phyloP scores from a whole-genome alignment of 2,329 filamentous ascomycete species.

The Sclerotinia trifoliorum region DNA sequence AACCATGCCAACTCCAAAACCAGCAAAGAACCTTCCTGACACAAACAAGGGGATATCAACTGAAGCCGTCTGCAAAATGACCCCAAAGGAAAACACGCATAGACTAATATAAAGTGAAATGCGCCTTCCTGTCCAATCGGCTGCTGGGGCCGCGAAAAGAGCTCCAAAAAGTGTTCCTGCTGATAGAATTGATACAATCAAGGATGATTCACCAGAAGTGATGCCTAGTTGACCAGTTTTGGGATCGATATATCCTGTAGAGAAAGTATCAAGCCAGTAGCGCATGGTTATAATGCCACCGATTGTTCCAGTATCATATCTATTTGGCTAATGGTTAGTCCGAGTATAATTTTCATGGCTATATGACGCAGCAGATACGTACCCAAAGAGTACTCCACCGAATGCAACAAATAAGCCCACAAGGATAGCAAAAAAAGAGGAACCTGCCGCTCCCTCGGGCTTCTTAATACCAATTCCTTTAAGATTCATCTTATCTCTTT shows the following conservation, averaged over 20 bases:
- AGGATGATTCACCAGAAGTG: slow-evolving; percentile 54
- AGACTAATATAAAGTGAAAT: slow-evolving; percentile 64
- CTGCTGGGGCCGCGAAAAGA: slow-evolving; percentile 43
- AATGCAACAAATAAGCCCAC: slow-evolving; percentile 62
- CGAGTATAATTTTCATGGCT: not conserved
- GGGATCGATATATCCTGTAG: slow-evolving; percentile 50
- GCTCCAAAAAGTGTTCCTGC: slow-evolving; percentile 73
- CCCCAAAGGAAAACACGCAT: slow-evolving; percentile 65
- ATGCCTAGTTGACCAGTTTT: slow-evolving; percentile 46
- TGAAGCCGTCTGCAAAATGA: slow-evolving; percentile 65
- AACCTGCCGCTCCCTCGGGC: slow-evolving; percentile 53
- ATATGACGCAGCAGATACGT: slow-evolving; percentile 26
- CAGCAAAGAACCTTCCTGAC: slow-evolving; percentile 72
- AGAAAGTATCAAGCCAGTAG: slow-evolving; percentile 51
- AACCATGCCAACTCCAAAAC: slow-evolving; percentile 70
- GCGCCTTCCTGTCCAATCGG: slow-evolving; percentile 49
- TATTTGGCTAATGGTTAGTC: slow-evolving; percentile 15
- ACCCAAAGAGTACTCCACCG: slow-evolving; percentile 59
- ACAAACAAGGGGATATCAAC: slow-evolving; percentile 62
- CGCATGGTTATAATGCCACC: slow-evolving; percentile 56
- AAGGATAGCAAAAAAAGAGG: slow-evolving; percentile 58
- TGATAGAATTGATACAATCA: slow-evolving; percentile 70
- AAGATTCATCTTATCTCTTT: not conserved
- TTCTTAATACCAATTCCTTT: slow-evolving; percentile 42
- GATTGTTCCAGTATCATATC: slow-evolving; percentile 60